Evolutionary conservation across 2,329 filamentous ascomycete species (phyloP), one percentile per base, ranked within the genome.

Genomic region (Neonectria coccinea): DNA sequence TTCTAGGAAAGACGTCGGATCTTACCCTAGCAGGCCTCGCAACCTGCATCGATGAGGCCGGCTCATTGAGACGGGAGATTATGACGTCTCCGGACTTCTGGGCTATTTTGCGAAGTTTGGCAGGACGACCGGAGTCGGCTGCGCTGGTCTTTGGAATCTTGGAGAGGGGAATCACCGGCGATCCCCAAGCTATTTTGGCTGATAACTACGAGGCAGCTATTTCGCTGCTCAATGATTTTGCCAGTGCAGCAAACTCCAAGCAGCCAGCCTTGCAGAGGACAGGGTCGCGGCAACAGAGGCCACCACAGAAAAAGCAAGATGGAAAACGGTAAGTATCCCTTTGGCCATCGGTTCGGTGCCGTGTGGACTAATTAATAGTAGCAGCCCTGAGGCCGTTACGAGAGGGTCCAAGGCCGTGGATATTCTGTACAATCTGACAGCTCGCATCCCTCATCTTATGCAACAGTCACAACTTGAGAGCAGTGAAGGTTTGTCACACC

Each of bases 51-150:
- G 89, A 91, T 56, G 88, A 91, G 64, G 89, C 93, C 1, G 89
- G 90, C 27, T 89, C 92, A 12, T 82, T 99, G 29, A 89, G 93
- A 62, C 97, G 92, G 70, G 95, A 98, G 80, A 92, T 98, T 70
- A 97, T 97, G 80, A 95, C 93, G 14, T 98, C 95, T 18, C 96
- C 96, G 0, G 96, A 99, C 75, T 98, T 99, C 78, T 99, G 96
- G 96, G 91, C 91, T 5, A 92, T 97, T 14, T 83, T 99, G 56
- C 90, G 93, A 66, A 87, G 89, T 33, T 82, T 99, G 18, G 89
- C 92, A 51, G 83, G 85, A 25, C 87, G 91, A 66, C 81, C 88
- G 3, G 90, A 92, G 57, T 90, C 91, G 27, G 92, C 93, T 2
- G 85, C 90, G 0, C 85, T 90, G 16, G 94, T 97, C 0, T 98